Conservation (phyloP, 1,139 yeast species). For the Pichia sp. region DNA sequence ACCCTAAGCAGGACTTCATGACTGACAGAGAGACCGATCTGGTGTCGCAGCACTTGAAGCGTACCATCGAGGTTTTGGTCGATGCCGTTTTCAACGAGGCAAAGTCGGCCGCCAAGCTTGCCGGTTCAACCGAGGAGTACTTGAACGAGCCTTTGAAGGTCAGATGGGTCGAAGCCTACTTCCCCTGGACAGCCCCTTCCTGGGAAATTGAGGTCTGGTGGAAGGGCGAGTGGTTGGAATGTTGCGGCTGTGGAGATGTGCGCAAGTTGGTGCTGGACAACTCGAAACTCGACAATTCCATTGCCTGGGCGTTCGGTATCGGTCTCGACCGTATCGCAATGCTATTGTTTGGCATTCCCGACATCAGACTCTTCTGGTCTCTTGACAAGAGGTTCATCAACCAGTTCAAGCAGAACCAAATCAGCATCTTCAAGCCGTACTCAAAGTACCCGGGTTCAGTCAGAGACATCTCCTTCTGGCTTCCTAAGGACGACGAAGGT, state of each 20-base stretch:
- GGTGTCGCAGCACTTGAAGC: conserved; percentile 72
- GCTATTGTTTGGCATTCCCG: conserved; percentile 92
- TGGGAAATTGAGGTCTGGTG: conserved; percentile 99
- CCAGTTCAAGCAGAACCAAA: conserved; percentile 65
- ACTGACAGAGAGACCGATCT: conserved; percentile 62
- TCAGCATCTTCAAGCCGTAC: conserved; percentile 77
- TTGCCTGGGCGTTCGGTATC: conserved; percentile 98
- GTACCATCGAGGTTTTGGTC: conserved; percentile 78
- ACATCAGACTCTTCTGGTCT: conserved; percentile 91
- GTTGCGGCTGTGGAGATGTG: conserved; percentile 95
- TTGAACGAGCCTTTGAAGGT: conserved; percentile 74
- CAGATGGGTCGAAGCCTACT: conserved; percentile 93
- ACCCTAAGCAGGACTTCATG: conserved; percentile 82
- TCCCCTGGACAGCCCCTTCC: conserved; percentile 98
- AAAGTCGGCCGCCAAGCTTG: conserved; percentile 57
- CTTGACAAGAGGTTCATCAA: conserved; percentile 67
- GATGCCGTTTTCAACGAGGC: conserved; percentile 80
- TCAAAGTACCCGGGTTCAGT: conserved; percentile 85
- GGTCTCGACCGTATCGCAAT: conserved; percentile 95
- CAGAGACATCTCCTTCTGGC: conserved; percentile 92
- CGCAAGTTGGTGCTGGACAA: conserved; percentile 70
- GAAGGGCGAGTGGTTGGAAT: conserved; percentile 97
- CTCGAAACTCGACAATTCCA: conserved; percentile 59
- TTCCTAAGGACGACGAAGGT: conserved; percentile 40
- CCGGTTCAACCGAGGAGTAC: conserved; percentile 61